Evolutionary conservation across 2,329 filamentous ascomycete species (phyloP), one percentile per base, ranked within the genome.

Genomic region (Aspergillus sp.): DNA sequence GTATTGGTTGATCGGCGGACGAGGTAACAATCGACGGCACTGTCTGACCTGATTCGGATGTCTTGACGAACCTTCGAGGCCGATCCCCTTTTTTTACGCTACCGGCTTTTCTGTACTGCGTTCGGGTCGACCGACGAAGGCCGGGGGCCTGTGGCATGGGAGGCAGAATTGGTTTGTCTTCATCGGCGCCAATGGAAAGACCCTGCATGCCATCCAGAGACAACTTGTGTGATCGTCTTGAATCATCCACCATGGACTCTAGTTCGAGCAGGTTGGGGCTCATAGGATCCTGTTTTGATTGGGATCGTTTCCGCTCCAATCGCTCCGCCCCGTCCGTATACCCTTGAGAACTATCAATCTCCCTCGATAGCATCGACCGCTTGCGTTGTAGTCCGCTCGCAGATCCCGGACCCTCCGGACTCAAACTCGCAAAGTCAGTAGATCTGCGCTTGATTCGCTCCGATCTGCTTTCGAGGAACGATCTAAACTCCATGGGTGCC

Each of bases 401-500:
- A 4, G 70, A 81, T 10, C 72, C 65, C 70, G 80, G 69, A 69
- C 77, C 67, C 52, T 82, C 73, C 61, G 80, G 52, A 57, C 76
- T 54, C 49, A 45, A 55, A 58, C 90, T 71, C 33, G 76, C 76
- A 53, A 77, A 84, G 56, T 84, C 89, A 20, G 85, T 85, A 1
- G 90, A 95, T 59, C 88, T 82, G 56, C 90, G 79, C 65, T 89
- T 85, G 58, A 97, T 95, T 32, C 88, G 85, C 58, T 95, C 87
- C 10, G 96, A 88, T 62, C 90, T 84, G 53, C 90, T 94, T 61
- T 98, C 91, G 2, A 98, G 79, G 58, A 97, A 98, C 1, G 86
- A 91, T 69, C 95, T 96, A 76, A 97, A 98, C 59, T 96, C 93
- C 62, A 87, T 90, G 1, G 93, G 93, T 2, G 93, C 93, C 43